A percentile compares a stretch with the other conserved stretches of the same genome.
Conservation (phyloP, 2,329 filamentous ascomycete genomes). For the Cryphonectria nitschkei region DNA sequence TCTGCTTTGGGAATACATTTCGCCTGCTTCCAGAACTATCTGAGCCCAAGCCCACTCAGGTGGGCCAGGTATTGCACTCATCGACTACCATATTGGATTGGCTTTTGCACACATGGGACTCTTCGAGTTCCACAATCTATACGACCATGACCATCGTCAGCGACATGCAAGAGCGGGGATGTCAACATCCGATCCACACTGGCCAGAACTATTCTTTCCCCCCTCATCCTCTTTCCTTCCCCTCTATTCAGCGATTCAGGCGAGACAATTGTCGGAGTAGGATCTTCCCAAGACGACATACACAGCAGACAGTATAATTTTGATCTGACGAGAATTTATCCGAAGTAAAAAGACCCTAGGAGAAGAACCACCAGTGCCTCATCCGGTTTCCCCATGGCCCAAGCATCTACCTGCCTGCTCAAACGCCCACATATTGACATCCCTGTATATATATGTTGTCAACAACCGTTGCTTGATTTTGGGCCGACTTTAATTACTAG, state of each 20-base stretch:
- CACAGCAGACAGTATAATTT: neutral
- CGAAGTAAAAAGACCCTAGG: neutral
- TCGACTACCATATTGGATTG: conserved; percentile 1
- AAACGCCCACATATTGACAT: neutral
- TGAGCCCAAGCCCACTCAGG: neutral
- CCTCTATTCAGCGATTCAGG: neutral
- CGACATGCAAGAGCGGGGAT: conserved; percentile 5
- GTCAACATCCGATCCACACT: neutral
- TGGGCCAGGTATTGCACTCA: neutral
- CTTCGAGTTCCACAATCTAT: neutral
- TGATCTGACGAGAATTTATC: neutral
- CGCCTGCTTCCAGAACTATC: neutral
- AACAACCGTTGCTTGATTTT: neutral
- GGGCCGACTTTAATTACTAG: neutral
- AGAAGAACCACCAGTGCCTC: neutral
- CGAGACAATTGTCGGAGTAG: neutral
- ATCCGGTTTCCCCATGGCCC: neutral
- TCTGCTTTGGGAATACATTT: neutral
- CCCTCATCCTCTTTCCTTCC: neutral
- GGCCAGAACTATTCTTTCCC: neutral
- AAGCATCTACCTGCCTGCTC: neutral
- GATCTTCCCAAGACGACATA: neutral
- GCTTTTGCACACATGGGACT: neutral
- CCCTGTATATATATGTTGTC: neutral
- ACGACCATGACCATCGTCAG: neutral